phyloP scores from a whole-genome alignment of 148 eudicot species.

The Silene latifolia region DNA sequence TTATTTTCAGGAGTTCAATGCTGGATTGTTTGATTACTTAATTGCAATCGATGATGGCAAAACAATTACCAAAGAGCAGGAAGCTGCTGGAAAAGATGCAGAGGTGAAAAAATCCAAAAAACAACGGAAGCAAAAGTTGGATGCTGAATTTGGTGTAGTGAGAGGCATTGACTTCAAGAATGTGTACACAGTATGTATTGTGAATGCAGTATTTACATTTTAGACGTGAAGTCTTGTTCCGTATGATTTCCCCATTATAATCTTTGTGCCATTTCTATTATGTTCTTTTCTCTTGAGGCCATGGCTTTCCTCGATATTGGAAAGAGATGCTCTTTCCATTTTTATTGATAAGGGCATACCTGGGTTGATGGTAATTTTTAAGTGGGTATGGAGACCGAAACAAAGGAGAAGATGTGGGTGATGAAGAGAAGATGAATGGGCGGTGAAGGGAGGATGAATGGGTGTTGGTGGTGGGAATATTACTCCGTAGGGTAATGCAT shows the following conservation, averaged over 20 bases:
- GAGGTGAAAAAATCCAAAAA: conserved; percentile 52
- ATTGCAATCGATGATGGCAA: conserved; percentile 81
- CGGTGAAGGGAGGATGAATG: neutral
- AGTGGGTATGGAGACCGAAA: neutral
- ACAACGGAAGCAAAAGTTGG: conserved; percentile 54
- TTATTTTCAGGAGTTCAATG: conserved; percentile 71
- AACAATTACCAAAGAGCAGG: conserved; percentile 46
- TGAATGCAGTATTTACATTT: neutral
- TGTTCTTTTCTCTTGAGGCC: neutral
- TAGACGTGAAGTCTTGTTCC: neutral
- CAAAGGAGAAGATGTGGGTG: neutral
- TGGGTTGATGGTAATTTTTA: neutral
- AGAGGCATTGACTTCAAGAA: conserved; percentile 98
- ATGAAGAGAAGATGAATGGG: neutral
- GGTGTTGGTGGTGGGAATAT: too few species aligned
- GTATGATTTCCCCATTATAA: neutral
- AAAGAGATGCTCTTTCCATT: neutral
- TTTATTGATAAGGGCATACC: neutral
- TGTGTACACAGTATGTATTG: conserved; percentile 67
- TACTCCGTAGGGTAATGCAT: too few species aligned
- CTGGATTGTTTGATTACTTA: conserved; percentile 89
- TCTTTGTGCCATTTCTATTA: neutral
- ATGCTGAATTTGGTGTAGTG: conserved; percentile 90
- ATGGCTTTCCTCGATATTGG: neutral
- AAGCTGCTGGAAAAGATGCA: conserved; percentile 36